phyloP scores from a whole-genome alignment of 495 filamentous ascomycete species.

The Hamigera avellanea region DNA sequence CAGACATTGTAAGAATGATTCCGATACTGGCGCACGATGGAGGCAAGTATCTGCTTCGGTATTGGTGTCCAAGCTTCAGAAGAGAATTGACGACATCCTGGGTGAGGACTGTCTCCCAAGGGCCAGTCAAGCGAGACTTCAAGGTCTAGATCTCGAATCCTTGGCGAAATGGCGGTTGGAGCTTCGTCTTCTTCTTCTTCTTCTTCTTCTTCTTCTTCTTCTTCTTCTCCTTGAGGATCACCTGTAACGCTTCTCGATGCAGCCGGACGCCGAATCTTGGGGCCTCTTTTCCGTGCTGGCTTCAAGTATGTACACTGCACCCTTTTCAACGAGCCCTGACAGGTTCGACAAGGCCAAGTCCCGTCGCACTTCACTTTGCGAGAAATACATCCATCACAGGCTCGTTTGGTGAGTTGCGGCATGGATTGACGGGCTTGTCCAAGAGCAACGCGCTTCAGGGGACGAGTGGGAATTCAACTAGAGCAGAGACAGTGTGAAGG shows the following conservation, averaged over 20 bases:
- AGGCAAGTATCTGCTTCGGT: slow-evolving; percentile 4
- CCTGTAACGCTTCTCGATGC: no score
- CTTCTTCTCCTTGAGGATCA: neutral
- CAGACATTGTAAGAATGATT: slow-evolving; percentile 20
- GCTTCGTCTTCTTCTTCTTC: neutral
- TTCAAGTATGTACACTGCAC: slow-evolving; percentile 19
- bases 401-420: slow-evolving; percentile 15
- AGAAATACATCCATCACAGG: slow-evolving; percentile 20
- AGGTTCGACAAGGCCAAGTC: slow-evolving; percentile 19
- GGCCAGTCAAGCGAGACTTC: no score
- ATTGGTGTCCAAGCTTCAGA: no score
- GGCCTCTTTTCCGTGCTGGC: slow-evolving; percentile 17
- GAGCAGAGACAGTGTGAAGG: no score
- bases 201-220: neutral
- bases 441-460: no score
- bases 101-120: no score
- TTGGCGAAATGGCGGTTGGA: no score
- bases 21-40: slow-evolving; percentile 13
- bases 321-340: slow-evolving; percentile 9
- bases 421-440: no score
- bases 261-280: slow-evolving; percentile 13
- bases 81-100: no score
- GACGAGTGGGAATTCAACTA: no score
- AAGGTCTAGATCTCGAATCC: no score
- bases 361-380: slow-evolving; percentile 24